phyloP scores from a whole-genome alignment of 1,284 basidiomycete species.

The Tranzscheliella williamsii region DNA sequence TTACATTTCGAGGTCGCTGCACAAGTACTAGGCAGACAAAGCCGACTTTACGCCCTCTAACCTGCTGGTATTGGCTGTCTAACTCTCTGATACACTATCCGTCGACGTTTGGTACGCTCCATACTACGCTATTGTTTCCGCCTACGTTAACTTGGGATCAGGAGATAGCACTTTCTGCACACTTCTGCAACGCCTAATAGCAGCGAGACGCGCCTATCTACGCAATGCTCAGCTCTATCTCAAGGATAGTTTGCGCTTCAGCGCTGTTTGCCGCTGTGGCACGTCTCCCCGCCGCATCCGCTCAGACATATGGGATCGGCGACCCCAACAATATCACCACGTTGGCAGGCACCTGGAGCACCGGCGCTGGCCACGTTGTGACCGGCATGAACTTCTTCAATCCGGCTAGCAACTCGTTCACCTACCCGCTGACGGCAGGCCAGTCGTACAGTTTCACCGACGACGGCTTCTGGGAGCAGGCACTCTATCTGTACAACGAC shows the following conservation, averaged over 20 bases:
- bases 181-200: too few relatives aligned
- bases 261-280: slow-evolving; percentile 6
- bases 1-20: too few relatives aligned
- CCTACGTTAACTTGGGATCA: too few relatives aligned
- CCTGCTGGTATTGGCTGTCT: too few relatives aligned
- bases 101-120: too few relatives aligned
- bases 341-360: slow-evolving; percentile 53
- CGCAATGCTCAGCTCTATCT: slow-evolving; percentile 13
- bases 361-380: slow-evolving; percentile 47
- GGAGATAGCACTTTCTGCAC: too few relatives aligned
- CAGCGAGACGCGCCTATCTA: too few relatives aligned
- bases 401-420: slow-evolving; percentile 52
- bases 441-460: slow-evolving; percentile 57
- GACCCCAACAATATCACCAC: slow-evolving; percentile 35
- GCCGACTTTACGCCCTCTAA: too few relatives aligned
- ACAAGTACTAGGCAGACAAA: too few relatives aligned
- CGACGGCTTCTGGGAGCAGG: slow-evolving; percentile 55
- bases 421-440: slow-evolving; percentile 45
- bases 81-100: too few relatives aligned
- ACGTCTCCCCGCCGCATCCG: background rate
- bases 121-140: too few relatives aligned
- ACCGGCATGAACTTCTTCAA: slow-evolving; percentile 57
- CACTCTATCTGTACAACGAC: slow-evolving; percentile 46
- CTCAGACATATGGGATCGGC: slow-evolving; percentile 23
- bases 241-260: slow-evolving; percentile 14